A percentile compares a stretch with the other conserved stretches of the same genome.
phyloP scores from a whole-genome alignment of 208 protist genomes.

The Crithidia expoeki region DNA sequence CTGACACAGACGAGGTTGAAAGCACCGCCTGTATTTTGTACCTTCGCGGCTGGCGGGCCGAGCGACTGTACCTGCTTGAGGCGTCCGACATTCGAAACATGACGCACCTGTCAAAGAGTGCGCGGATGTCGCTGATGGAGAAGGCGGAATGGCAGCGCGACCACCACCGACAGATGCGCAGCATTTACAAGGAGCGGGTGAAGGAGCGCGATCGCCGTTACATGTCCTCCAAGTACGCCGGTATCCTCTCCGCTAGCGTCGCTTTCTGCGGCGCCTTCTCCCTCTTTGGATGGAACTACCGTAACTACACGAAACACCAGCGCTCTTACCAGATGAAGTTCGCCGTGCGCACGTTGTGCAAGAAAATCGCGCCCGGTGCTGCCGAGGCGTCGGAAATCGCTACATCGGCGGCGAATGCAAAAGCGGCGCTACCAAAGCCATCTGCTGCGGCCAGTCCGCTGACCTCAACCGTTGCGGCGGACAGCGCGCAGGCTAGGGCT shows the following conservation, averaged over 20 bases:
- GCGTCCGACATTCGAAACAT: constrained; percentile 69
- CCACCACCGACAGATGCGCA: constrained; percentile 81
- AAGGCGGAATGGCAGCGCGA: constrained; percentile 91
- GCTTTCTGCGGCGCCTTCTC: constrained; percentile 82
- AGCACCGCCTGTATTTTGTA: constrained; percentile 83
- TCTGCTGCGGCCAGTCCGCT: not conserved
- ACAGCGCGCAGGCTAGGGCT: not conserved
- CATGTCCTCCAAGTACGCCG: constrained; percentile 86
- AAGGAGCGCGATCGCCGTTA: constrained; percentile 87
- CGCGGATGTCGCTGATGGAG: constrained; percentile 85
- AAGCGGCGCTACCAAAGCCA: not conserved
- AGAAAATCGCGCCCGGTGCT: constrained; percentile 23
- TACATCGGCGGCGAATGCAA: not conserved
- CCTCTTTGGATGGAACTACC: constrained; percentile 91
- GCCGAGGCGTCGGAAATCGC: constrained; percentile 4
- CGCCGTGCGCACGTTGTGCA: constrained; percentile 52
- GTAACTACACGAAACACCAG: constrained; percentile 86
- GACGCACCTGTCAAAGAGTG: constrained; percentile 74
- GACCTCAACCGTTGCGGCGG: not conserved
- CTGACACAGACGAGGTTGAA: constrained; percentile 46
- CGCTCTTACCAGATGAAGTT: constrained; percentile 79
- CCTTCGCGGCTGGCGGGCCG: constrained; percentile 79
- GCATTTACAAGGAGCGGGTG: constrained; percentile 81
- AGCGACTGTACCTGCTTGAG: constrained; percentile 84
- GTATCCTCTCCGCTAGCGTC: constrained; percentile 84